Conservation (phyloP, 495 filamentous ascomycete genomes). For the Elaphomyces granulatus region DNA sequence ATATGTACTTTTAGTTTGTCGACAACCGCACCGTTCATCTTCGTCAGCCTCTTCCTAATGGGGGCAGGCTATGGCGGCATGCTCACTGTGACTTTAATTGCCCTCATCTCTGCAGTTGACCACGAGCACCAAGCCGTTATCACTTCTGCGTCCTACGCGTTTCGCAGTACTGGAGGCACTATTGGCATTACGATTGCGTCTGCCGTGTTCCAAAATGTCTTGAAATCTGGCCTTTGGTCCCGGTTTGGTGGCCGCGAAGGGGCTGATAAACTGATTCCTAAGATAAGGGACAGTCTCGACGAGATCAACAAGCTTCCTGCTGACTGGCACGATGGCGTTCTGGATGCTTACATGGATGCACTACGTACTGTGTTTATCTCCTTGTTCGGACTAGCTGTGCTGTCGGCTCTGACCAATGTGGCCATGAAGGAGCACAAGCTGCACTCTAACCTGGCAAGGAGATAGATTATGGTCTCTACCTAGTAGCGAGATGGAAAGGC, state of each 20-base stretch:
- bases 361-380: constrained; percentile 63
- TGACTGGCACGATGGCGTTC: constrained; percentile 55
- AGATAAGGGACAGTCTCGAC: constrained; percentile 58
- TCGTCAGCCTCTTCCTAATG: constrained; percentile 51
- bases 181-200: constrained; percentile 70
- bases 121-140: constrained; percentile 74
- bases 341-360: constrained; percentile 61
- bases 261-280: constrained; percentile 51
- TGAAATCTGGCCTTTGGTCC: constrained; percentile 44
- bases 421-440: constrained; percentile 68
- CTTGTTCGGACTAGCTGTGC: constrained; percentile 42
- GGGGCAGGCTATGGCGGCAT: constrained; percentile 64
- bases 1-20: constrained; percentile 40
- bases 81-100: constrained; percentile 65
- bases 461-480: too few species aligned
- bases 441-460: constrained; percentile 52
- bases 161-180: constrained; percentile 67
- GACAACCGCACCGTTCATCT: constrained; percentile 47
- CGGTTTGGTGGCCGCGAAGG: constrained; percentile 51
- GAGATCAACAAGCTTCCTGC: constrained; percentile 55
- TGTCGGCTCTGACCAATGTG: constrained; percentile 45
- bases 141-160: constrained; percentile 71
- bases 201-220: constrained; percentile 63
- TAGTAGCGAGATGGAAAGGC: too few species aligned
- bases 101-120: constrained; percentile 66